Base-by-base conservation (phyloP, 768 basidiomycete species). In the Leccinum ochraceum region DNA sequence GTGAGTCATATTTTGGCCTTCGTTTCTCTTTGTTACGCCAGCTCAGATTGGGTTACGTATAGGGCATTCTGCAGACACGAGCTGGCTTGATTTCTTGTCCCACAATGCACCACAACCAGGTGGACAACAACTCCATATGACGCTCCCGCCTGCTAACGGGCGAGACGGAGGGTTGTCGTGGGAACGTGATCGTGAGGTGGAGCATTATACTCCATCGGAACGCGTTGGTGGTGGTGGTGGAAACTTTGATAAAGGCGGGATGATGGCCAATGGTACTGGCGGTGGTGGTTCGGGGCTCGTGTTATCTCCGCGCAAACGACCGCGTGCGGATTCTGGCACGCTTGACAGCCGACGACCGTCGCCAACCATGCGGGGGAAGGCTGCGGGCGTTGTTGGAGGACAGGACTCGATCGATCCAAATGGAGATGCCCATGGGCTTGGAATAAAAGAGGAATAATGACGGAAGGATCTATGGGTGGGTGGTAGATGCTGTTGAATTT, bases 11-110 rank as follows among this genome's bases (percentile, higher is more conserved):
- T 11, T 22, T 6, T 20, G n/a, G 0, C 20, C 11, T 46, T 42
- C 16, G 4, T 24, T 4, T 36, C n/a, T 36, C 24, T 10, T 53
- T 7, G 28, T 20, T 32, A 11, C 17, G 26, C n/a, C 24, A 60
- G 44, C 59, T 64, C 48, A 65, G 17, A n/a, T 46, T 20, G 44
- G 9, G 10, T 28, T 13, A 1, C 48, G 17, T 13, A 34, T 37
- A 73, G 71, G 66, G 42, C 69, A 71, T 34, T 54, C 75, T 20
- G 68, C 66, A 13, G 75, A 75, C n/a, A 63, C 75, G 4, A 69
- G 58, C 34, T 75, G 74, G 74, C 67, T 75, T 36, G 74, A 75
- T 42, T 75, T 75, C 39, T 42, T 75, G 51, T 72, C 75, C 14
- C 71, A 73, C 34, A 66, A 53, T 32, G 57, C 61, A 7, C 62